Percentiles rank a stretch among this genome's conserved stretches.
phyloP scores from a whole-genome alignment of 331 rosid species.

The Pyrus hybrid region DNA sequence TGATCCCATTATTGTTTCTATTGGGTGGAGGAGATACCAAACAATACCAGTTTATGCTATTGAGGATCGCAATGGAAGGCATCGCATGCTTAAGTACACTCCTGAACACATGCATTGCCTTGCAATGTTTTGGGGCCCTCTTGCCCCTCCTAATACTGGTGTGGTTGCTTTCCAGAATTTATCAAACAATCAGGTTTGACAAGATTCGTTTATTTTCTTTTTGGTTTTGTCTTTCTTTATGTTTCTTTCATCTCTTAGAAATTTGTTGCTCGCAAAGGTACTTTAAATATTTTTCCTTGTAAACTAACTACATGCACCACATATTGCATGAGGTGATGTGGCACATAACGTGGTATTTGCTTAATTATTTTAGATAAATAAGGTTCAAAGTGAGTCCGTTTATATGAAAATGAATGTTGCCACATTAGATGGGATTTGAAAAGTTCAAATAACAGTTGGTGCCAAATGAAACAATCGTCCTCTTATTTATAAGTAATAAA shows the following conservation, averaged over 20 bases:
- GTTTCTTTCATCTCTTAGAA: not conserved
- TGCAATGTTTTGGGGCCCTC: slow-evolving; percentile 95
- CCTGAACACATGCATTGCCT: slow-evolving; percentile 94
- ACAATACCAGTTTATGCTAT: slow-evolving; percentile 82
- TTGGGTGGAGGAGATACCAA: slow-evolving; percentile 98
- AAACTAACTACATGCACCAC: too few relatives aligned
- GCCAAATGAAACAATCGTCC: too few relatives aligned
- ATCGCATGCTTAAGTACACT: slow-evolving; percentile 91
- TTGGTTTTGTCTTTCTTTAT: not conserved
- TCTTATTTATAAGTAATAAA: too few relatives aligned
- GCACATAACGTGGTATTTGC: too few relatives aligned
- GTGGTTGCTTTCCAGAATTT: slow-evolving; percentile 84
- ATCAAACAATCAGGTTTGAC: slow-evolving; percentile 70
- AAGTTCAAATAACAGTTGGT: too few relatives aligned
- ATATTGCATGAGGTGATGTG: too few relatives aligned
- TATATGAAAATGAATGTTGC: too few relatives aligned
- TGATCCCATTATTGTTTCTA: slow-evolving; percentile 82
- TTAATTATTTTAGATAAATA: too few relatives aligned
- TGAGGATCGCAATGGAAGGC: slow-evolving; percentile 84
- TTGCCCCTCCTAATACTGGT: slow-evolving; percentile 87
- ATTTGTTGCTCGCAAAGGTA: not conserved
- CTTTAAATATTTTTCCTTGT: not conserved
- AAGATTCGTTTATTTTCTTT: not conserved
- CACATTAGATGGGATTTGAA: too few relatives aligned
- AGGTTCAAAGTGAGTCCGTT: too few relatives aligned